These are phyloP conservation scores for Cylindrotheca fusiformis DNA, from an alignment of 108 stramenopile genomes.

Conservation along the genomic window DNA sequence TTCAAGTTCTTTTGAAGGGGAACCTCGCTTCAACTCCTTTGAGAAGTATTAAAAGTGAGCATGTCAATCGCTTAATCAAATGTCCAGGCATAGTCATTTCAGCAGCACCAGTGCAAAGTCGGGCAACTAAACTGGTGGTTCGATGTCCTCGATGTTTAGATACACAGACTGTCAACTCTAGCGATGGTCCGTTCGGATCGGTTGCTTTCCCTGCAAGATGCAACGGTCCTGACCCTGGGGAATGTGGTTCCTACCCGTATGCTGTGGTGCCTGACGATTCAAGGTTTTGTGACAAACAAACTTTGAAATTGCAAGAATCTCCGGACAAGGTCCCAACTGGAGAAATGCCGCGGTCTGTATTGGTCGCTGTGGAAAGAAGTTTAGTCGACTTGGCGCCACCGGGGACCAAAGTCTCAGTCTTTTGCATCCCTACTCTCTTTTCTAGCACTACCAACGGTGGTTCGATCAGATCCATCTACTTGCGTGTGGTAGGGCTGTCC, in stretches of 20 bases:
- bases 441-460: conserved; percentile 31
- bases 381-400: conserved; percentile 94
- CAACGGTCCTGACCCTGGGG: conserved; percentile 45
- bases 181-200: conserved; percentile 56
- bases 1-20: conserved; percentile 77
- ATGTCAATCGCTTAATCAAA: conserved; percentile 90
- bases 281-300: conserved; percentile 94
- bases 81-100: conserved; percentile 97
- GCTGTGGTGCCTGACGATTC: conserved; percentile 89
- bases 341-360: conserved; percentile 95
- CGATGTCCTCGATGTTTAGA: conserved; percentile 86
- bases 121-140: conserved; percentile 79
- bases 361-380: conserved; percentile 88
- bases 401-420: conserved; percentile 89
- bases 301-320: conserved; percentile 96
- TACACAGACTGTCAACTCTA: conserved; percentile 45
- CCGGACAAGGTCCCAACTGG: conserved; percentile 90
- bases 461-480: conserved; percentile 65
- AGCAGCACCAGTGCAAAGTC: conserved; percentile 75
- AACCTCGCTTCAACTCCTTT: conserved; percentile 78
- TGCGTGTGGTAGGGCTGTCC: conserved; percentile 91
- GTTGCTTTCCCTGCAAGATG: conserved; percentile 61
- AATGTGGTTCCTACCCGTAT: conserved; percentile 87
- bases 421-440: conserved; percentile 91
- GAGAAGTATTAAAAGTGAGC: conserved; percentile 87